phyloP scores from a whole-genome alignment of 257 asterid genomes.

The Henckelia pumila region DNA sequence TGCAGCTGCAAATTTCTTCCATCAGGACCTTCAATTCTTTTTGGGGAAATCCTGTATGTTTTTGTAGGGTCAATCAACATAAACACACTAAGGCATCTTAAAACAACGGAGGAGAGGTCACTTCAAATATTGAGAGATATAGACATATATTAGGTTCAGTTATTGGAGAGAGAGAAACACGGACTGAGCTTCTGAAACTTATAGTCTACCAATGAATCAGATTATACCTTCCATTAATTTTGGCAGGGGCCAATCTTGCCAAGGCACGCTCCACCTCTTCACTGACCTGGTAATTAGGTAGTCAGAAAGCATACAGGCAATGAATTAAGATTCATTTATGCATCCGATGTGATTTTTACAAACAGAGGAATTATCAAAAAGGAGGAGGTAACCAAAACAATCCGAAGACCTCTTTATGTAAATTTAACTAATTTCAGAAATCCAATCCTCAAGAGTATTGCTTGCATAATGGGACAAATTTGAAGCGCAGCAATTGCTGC shows the following conservation, averaged over 20 bases:
- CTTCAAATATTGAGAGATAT: constrained; percentile 1
- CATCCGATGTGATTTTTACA: constrained; percentile 3
- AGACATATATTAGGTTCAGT: constrained; percentile 2
- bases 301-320: constrained; percentile 25
- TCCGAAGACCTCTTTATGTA: background rate
- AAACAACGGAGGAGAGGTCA: constrained; percentile 22
- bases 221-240: constrained; percentile 68
- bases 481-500: background rate
- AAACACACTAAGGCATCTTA: constrained; percentile 16
- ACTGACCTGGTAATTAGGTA: constrained; percentile 61
- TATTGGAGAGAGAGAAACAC: background rate
- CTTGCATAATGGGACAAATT: no score
- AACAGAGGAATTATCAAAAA: background rate
- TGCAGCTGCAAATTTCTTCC: constrained; percentile 81
- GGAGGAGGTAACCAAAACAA: background rate
- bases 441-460: no score
- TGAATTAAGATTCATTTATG: constrained; percentile 15
- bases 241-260: constrained; percentile 76
- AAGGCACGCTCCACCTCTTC: constrained; percentile 99
- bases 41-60: constrained; percentile 77
- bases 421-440: background rate
- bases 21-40: constrained; percentile 78
- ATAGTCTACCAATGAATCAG: constrained; percentile 1
- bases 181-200: constrained; percentile 17
- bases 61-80: constrained; percentile 17